Base-by-base conservation (phyloP, 2,329 filamentous ascomycete genomes). In the Onygena corvina region DNA sequence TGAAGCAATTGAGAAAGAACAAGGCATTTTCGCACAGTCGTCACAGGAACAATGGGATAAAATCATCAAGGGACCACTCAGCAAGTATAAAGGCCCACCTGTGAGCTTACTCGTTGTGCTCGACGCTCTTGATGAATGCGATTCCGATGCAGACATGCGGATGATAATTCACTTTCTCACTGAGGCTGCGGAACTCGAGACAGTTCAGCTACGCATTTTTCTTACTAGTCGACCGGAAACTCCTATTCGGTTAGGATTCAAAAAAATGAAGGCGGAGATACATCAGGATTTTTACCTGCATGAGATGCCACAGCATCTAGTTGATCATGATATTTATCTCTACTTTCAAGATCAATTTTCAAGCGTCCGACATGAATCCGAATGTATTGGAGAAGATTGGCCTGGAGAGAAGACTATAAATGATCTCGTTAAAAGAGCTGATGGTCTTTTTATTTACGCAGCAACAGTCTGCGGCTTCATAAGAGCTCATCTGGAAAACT, bases 161-260 rank as follows among this genome's bases (percentile, higher is more conserved):
- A 23, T 46, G 3, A 54, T 65, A 35, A 47, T 64, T 29, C 44
- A 50, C 27, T 46, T 62, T 14, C 38, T 61, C 7, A 8, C 57
- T 27, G 23, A 25, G n/a, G n/a, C 33, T 29, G 40, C 40, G 9
- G 14, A 16, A 6, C 11, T 42, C 16, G n/a, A 45, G 1, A 20
- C 34, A 1, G 3, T 62, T 6, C 51, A 25, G 3, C 16, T 61
- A 7, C 56, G 56, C 14, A 21, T 60, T 8, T 58, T 63, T 30
- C n/a, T 62, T 5, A 62, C 61, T 1, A 62, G 61, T 33, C 47
- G 61, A 29, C 61, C 60, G 0, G 61, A 65, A 42, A 14, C 58
- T 1, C 52, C 58, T 2, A 58, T 62, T 8, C 33, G 49, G 1
- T 50, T 57, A 3, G 59, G 56, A 1, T 61, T 64, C 33, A 23